These are phyloP conservation scores for Arabidopsis hybrid DNA, from an alignment of 441 rosid species.

Conservation along the genomic window DNA sequence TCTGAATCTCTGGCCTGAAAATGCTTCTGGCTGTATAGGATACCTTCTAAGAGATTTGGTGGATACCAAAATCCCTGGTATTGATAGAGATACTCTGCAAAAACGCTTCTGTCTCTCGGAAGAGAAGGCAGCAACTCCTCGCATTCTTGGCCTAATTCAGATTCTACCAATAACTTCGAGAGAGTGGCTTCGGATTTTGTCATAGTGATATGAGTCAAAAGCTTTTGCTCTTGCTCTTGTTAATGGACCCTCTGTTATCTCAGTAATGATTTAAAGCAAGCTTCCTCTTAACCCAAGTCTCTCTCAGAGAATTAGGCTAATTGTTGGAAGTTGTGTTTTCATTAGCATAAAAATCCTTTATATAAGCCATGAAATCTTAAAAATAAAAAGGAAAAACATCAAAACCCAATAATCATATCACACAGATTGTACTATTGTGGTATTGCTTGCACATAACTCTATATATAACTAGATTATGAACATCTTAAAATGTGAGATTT, in stretches of 20 bases:
- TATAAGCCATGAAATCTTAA: too few species aligned
- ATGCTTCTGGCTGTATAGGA: conserved; percentile 48
- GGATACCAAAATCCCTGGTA: conserved; percentile 61
- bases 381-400: too few species aligned
- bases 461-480: conserved; percentile 7
- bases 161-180: conserved; percentile 46
- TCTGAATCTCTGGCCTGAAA: conserved; percentile 54
- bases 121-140: conserved; percentile 49
- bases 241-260: too few species aligned
- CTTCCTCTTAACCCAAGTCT: too few species aligned
- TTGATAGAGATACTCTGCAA: conserved; percentile 38
- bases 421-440: neutral
- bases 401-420: too few species aligned
- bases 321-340: too few species aligned
- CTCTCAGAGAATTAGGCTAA: too few species aligned
- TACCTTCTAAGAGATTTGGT: conserved; percentile 46
- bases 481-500: neutral
- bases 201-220: conserved; percentile 2
- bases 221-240: too few species aligned
- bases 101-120: conserved; percentile 51
- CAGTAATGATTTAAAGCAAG: too few species aligned
- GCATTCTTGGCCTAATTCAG: conserved; percentile 45
- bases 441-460: neutral
- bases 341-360: too few species aligned
- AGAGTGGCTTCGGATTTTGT: conserved; percentile 23